Conservation (phyloP, 306 rosid genomes). For the Prunus campanulata region DNA sequence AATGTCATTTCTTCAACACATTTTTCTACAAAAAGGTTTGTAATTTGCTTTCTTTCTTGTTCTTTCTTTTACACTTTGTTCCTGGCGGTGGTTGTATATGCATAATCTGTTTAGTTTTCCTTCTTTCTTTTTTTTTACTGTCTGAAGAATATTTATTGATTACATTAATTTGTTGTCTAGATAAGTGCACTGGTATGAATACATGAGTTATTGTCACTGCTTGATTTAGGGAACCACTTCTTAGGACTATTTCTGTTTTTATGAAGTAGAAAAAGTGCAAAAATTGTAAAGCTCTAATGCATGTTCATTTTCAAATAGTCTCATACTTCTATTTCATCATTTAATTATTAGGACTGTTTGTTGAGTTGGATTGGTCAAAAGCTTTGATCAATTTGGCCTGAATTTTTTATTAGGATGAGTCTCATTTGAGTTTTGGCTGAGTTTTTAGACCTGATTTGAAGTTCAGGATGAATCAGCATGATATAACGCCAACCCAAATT, state of each 20-base stretch:
- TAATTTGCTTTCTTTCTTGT: conserved; percentile 15
- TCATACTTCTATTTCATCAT: background rate
- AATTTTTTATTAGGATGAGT: background rate
- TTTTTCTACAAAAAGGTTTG: conserved; percentile 92
- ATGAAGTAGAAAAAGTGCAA: background rate
- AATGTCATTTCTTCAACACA: conserved; percentile 91
- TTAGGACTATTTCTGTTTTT: background rate
- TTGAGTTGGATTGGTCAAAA: background rate
- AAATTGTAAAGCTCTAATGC: background rate
- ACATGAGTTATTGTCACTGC: background rate
- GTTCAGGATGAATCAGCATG: background rate
- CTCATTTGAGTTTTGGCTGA: background rate
- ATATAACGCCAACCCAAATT: background rate
- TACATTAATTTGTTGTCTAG: background rate
- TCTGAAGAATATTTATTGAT: background rate
- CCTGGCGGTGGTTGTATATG: background rate
- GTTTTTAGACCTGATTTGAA: background rate
- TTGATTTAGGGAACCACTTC: background rate
- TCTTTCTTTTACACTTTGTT: background rate
- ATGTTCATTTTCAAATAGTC: background rate
- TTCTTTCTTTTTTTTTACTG: background rate
- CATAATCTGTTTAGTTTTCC: background rate
- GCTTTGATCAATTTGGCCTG: background rate
- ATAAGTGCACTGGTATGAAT: background rate
- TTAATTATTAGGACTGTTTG: background rate